A percentile compares a stretch with the other conserved stretches of the same genome.
Conservation (phyloP, 2,329 filamentous ascomycete genomes). For the Pseudocercospora musae region DNA sequence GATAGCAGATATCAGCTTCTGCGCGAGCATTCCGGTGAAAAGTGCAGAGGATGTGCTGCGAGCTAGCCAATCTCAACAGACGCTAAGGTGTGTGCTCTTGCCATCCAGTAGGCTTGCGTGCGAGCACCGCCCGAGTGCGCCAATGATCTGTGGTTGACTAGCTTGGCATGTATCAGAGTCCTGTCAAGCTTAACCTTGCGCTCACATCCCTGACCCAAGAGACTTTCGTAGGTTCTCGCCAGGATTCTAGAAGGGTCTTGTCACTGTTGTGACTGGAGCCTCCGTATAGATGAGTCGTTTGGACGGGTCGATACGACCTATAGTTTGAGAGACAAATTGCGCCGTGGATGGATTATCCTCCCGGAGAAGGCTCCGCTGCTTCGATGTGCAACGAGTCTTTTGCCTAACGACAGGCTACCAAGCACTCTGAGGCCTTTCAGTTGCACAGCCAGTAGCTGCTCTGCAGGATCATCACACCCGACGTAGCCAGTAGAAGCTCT, state of each 20-base stretch:
- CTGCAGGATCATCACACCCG: too few species aligned
- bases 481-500: too few species aligned
- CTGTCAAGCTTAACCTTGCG: neutral
- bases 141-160: neutral
- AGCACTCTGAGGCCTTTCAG: too few species aligned
- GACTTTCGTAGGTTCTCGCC: neutral
- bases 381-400: too few species aligned
- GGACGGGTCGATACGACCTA: neutral
- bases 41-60: neutral
- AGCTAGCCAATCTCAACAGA: neutral
- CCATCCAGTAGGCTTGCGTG: neutral
- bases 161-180: neutral
- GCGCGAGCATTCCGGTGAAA: neutral
- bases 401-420: too few species aligned
- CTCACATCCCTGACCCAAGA: neutral
- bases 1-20: neutral
- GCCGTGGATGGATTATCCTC: too few species aligned
- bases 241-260: neutral
- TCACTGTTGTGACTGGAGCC: neutral
- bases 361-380: too few species aligned
- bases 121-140: neutral
- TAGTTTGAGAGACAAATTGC: neutral
- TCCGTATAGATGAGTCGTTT: neutral
- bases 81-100: neutral
- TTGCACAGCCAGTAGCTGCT: too few species aligned